Evolutionary conservation across 768 basidiomycete species (phyloP).

Genomic region (Plicaturopsis crispa): DNA sequence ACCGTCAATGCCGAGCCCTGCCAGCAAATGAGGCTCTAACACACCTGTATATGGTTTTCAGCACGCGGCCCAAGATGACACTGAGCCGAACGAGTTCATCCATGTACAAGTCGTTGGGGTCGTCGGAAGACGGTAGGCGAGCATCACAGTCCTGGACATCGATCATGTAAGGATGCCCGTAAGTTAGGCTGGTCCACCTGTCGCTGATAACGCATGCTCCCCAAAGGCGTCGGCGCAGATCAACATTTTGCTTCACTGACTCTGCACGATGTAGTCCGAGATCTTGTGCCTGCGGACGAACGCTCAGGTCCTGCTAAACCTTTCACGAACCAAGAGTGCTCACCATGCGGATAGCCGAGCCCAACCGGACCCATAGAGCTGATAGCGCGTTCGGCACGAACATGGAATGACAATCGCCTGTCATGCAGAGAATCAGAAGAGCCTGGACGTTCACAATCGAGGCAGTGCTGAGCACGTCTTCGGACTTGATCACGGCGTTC

Average conservation of each 20-base stretch:
- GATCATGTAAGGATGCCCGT: constrained; percentile 94
- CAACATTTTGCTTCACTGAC: constrained; percentile 75
- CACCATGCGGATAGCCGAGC: constrained; percentile 91
- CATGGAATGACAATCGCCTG: constrained; percentile 85
- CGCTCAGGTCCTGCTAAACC: constrained; percentile 4
- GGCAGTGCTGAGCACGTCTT: constrained; percentile 86
- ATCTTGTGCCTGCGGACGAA: constrained; percentile 95
- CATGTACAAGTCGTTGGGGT: constrained; percentile 72
- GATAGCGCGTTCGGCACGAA: constrained; percentile 82
- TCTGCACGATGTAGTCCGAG: constrained; percentile 92
- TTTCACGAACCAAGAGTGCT: too few species aligned
- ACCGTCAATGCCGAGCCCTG: constrained; percentile 5
- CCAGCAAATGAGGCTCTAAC: constrained; percentile 10
- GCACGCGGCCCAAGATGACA: constrained; percentile 83
- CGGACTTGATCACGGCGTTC: constrained; percentile 78
- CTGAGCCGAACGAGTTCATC: constrained; percentile 89
- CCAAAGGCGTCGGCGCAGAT: constrained; percentile 87
- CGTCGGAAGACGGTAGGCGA: constrained; percentile 83
- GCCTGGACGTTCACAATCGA: constrained; percentile 85
- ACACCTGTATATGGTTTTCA: constrained; percentile 91
- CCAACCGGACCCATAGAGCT: constrained; percentile 78
- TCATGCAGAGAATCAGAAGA: constrained; percentile 78
- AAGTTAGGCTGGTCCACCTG: constrained; percentile 85
- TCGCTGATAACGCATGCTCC: constrained; percentile 91
- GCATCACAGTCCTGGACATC: constrained; percentile 96